phyloP scores from a whole-genome alignment of 1,284 basidiomycete species.

The Uromyces viciae-fabae region DNA sequence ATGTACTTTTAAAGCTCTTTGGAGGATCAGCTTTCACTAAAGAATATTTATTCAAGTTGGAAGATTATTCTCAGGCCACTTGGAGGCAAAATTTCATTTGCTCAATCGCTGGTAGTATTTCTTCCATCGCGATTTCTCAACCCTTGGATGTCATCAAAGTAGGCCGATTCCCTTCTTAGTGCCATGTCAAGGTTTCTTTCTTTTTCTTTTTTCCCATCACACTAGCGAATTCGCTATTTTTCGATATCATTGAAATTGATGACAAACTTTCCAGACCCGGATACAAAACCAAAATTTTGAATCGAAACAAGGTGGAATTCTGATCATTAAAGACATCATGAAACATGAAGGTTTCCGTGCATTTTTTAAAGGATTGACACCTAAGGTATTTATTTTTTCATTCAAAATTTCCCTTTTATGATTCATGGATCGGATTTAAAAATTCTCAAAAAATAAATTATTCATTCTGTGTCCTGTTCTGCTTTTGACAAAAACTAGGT shows the following conservation, averaged over 20 bases:
- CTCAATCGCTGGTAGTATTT: conserved; percentile 86
- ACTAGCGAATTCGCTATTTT: too few species aligned
- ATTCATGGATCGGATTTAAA: background rate
- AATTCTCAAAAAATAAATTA: background rate
- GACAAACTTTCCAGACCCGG: conserved; percentile 64
- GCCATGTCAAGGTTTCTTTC: background rate
- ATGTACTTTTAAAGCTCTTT: conserved; percentile 62
- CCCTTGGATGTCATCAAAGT: conserved; percentile 88
- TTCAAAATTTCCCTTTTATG: too few species aligned
- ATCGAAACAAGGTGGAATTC: conserved; percentile 74
- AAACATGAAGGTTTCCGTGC: conserved; percentile 76
- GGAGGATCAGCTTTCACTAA: conserved; percentile 92
- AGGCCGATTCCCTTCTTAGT: background rate
- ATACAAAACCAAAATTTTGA: conserved; percentile 99
- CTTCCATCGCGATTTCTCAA: conserved; percentile 91
- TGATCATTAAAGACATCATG: conserved; percentile 80
- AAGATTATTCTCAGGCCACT: conserved; percentile 85
- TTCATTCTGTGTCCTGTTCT: conserved; percentile 32
- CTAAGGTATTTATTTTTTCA: conserved; percentile 48
- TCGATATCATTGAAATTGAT: too few species aligned
- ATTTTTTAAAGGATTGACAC: conserved; percentile 94
- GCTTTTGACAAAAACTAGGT: conserved; percentile 60
- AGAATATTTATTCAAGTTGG: conserved; percentile 82
- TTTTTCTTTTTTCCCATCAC: too few species aligned
- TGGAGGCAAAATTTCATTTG: conserved; percentile 78